A percentile compares a stretch with the other conserved stretches of the same genome.
Evolutionary conservation across 805 yeast genomes (phyloP).

Genomic region (Lipomyces mesembrius): DNA sequence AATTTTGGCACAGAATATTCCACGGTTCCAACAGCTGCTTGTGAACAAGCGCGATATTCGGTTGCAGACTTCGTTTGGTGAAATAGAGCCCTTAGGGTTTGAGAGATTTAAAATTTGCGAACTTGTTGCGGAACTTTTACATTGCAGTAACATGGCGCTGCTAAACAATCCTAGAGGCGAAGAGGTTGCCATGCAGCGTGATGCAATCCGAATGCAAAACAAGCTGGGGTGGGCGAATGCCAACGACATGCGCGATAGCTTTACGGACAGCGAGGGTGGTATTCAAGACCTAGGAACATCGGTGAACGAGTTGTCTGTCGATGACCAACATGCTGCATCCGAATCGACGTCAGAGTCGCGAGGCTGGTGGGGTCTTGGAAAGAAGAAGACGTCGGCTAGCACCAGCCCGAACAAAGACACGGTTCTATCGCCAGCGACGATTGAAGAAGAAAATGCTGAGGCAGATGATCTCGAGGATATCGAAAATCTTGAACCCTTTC

Average conservation of each 20-base stretch:
- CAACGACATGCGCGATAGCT: slow-evolving; percentile 11
- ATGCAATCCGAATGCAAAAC: slow-evolving; percentile 57
- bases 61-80: slow-evolving; percentile 67
- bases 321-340: slow-evolving; percentile 12
- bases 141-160: slow-evolving; percentile 96
- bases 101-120: slow-evolving; percentile 91
- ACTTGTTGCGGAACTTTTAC: slow-evolving; percentile 88
- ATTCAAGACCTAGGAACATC: slow-evolving; percentile 24
- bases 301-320: slow-evolving; percentile 25
- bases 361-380: slow-evolving; percentile 35
- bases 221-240: neutral
- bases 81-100: slow-evolving; percentile 79
- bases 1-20: slow-evolving; percentile 75
- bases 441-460: slow-evolving; percentile 21
- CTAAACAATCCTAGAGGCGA: slow-evolving; percentile 79
- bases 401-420: slow-evolving; percentile 22
- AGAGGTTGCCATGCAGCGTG: slow-evolving; percentile 68
- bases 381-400: slow-evolving; percentile 22
- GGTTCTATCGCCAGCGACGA: slow-evolving; percentile 16
- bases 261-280: slow-evolving; percentile 13
- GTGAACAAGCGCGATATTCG: slow-evolving; percentile 44
- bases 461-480: slow-evolving; percentile 20
- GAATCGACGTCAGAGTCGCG: slow-evolving; percentile 27
- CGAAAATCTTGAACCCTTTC: slow-evolving; percentile 17
- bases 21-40: slow-evolving; percentile 68